Conservation (phyloP, 345 rosid genomes). For the Physaria fendleri region DNA sequence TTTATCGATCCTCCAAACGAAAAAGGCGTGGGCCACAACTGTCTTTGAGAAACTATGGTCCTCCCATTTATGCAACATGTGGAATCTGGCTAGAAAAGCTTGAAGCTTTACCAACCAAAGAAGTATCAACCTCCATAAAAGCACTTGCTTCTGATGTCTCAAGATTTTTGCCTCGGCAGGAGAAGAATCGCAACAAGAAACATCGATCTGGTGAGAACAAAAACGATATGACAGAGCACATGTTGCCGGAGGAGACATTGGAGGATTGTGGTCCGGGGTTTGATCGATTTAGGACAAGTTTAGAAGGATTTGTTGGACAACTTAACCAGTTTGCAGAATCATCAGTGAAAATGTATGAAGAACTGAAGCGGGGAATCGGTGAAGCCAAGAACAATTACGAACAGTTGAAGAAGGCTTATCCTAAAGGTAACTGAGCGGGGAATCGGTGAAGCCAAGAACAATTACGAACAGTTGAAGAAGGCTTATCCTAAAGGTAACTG, state of each 20-base stretch:
- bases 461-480: constrained; percentile 28
- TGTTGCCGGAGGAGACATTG: constrained; percentile 45
- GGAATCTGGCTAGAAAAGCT: constrained; percentile 67
- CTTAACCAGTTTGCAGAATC: constrained; percentile 45
- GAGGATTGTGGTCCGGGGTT: constrained; percentile 51
- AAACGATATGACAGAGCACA: constrained; percentile 31
- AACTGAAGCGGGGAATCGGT: constrained; percentile 40
- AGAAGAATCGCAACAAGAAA: constrained; percentile 59
- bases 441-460: constrained; percentile 44
- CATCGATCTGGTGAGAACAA: constrained; percentile 28
- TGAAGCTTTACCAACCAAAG: constrained; percentile 41
- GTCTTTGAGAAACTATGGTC: constrained; percentile 38
- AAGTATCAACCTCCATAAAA: constrained; percentile 59
- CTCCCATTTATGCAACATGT: constrained; percentile 73
- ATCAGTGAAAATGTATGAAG: constrained; percentile 49
- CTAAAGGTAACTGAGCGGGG: constrained; percentile 33
- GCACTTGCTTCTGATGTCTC: constrained; percentile 53
- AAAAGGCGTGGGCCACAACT: constrained; percentile 29
- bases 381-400: constrained; percentile 39
- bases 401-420: constrained; percentile 30
- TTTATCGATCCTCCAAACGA: constrained; percentile 32
- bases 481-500: constrained; percentile 36
- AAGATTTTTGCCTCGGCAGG: constrained; percentile 65
- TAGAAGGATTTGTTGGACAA: constrained; percentile 50
- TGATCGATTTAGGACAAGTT: constrained; percentile 47